These are phyloP conservation scores for Penicillium vulpinum DNA, from an alignment of 2,329 filamentous ascomycete species.

Conservation along the genomic window DNA sequence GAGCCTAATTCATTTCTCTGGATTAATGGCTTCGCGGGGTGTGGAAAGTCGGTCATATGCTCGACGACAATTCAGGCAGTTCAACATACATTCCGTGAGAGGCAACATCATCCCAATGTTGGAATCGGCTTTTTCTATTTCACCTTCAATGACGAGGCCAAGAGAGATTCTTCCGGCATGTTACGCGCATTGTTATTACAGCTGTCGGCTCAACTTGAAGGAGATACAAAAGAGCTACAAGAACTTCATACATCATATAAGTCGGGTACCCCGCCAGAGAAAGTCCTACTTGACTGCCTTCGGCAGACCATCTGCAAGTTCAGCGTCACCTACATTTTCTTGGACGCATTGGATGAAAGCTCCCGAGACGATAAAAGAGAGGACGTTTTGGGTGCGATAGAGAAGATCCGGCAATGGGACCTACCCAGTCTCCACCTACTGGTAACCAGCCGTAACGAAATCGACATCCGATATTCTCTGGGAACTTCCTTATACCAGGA, in stretches of 20 bases:
- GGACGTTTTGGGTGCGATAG: not conserved
- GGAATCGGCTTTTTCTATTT: constrained; percentile 24
- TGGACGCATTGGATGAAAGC: constrained; percentile 19
- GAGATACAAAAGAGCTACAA: constrained; percentile 15
- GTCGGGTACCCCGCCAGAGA: not conserved
- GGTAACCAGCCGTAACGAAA: constrained; percentile 23
- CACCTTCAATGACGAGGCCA: constrained; percentile 28
- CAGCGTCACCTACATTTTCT: constrained; percentile 4
- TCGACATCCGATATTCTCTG: constrained; percentile 9
- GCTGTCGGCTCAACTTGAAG: constrained; percentile 22
- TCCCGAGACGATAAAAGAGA: constrained; percentile 8
- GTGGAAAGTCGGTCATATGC: constrained; percentile 35
- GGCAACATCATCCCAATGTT: constrained; percentile 1
- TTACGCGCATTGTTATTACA: constrained; percentile 30
- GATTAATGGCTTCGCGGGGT: constrained; percentile 34
- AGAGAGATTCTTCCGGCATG: constrained; percentile 25
- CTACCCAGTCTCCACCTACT: constrained; percentile 26
- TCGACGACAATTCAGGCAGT: constrained; percentile 34
- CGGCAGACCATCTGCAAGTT: not conserved
- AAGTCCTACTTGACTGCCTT: constrained; percentile 1
- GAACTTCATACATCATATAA: constrained; percentile 3
- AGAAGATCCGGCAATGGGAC: constrained; percentile 5
- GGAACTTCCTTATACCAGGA: not conserved
- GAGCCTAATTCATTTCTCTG: constrained; percentile 30
- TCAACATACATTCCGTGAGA: constrained; percentile 20